These are phyloP conservation scores for Mimosa pudica DNA, from an alignment of 306 rosid species.

Conservation along the genomic window DNA sequence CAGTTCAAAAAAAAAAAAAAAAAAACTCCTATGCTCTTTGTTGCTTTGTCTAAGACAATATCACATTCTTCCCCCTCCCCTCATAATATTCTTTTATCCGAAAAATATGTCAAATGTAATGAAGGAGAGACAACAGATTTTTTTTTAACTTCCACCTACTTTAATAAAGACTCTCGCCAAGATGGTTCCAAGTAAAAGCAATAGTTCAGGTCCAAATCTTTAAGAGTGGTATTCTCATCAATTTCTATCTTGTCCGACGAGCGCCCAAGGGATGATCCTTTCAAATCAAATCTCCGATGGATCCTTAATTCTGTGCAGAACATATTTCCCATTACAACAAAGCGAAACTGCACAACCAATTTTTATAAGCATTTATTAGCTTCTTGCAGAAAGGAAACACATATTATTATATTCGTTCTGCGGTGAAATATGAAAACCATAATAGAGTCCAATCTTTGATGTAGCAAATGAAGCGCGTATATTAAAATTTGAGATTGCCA, in stretches of 20 bases:
- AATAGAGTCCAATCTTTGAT: slow-evolving; percentile 22
- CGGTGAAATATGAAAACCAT: slow-evolving; percentile 26
- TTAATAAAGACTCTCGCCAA: slow-evolving; percentile 81
- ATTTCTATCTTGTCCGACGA: slow-evolving; percentile 97
- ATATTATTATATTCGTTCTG: slow-evolving; percentile 31
- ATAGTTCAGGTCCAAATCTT: slow-evolving; percentile 92
- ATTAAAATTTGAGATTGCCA: slow-evolving; percentile 18
- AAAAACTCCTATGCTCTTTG: background rate
- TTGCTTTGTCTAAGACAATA: slow-evolving; percentile 7
- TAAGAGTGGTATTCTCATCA: slow-evolving; percentile 92
- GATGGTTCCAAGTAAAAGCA: slow-evolving; percentile 92
- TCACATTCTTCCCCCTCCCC: slow-evolving; percentile 6
- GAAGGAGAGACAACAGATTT: background rate
- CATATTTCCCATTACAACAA: slow-evolving; percentile 99
- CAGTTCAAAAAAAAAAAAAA: too few species aligned
- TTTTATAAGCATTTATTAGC: slow-evolving; percentile 33
- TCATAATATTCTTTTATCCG: slow-evolving; percentile 13
- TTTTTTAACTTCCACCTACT: slow-evolving; percentile 55
- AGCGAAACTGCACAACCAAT: slow-evolving; percentile 79
- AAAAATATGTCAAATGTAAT: slow-evolving; percentile 19
- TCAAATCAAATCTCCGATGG: slow-evolving; percentile 91
- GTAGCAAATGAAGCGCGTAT: background rate
- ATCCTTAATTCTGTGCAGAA: slow-evolving; percentile 98
- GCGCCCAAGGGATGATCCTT: slow-evolving; percentile 97
- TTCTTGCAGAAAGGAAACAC: slow-evolving; percentile 33